Base-by-base conservation (phyloP, 805 yeast genomes). In the Blastobotrys robertii region DNA sequence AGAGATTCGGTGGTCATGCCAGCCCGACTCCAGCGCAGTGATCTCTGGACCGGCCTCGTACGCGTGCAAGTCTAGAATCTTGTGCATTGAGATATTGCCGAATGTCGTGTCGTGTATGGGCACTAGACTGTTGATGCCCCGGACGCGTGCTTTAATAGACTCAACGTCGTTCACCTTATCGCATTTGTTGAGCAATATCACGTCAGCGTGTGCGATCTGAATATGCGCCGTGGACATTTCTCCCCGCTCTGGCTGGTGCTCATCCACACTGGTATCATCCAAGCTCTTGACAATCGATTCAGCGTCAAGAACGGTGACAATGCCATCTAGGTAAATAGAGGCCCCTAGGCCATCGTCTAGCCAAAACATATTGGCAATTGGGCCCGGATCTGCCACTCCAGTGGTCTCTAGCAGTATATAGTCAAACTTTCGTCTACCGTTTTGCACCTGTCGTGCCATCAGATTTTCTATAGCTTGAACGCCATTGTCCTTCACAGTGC, bases 361-460 rank as follows among this genome's bases (percentile, higher is more conserved):
- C 98, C 98, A 92, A 63, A 92, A 92, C 96, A 90, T 90, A 50
- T 79, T 76, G 3, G 97, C 96, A 22, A 92, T 86, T 0, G 97
- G 97, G 0, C 88, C 97, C 0, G 98, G 98, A 57, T 92, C 97
- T 0, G 98, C 98, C 11, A 92, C 72, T 0, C 98, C 98, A 0
- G 95, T 86, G 0, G 98, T 92, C 58, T 92, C 98, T 42, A 92
- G 66, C 16, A 92, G 60, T n/a, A 92, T 87, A 57, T 90, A 83
- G 62, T 92, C 98, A 41, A 90, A 87, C 41, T 73, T 72, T 29
- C 79, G 81, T 29, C 80, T 73, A 19, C 25, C 25, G 6, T 19
- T 19, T 6, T 19, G 25, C 4, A 19, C 25, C 6, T 19, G 25
- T 41, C 79, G 73, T 28, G 77, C 80, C 47, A 90, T 79, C 52